Evolutionary conservation across 2,329 filamentous ascomycete species (phyloP).

Genomic region (Arthroderma sp.): DNA sequence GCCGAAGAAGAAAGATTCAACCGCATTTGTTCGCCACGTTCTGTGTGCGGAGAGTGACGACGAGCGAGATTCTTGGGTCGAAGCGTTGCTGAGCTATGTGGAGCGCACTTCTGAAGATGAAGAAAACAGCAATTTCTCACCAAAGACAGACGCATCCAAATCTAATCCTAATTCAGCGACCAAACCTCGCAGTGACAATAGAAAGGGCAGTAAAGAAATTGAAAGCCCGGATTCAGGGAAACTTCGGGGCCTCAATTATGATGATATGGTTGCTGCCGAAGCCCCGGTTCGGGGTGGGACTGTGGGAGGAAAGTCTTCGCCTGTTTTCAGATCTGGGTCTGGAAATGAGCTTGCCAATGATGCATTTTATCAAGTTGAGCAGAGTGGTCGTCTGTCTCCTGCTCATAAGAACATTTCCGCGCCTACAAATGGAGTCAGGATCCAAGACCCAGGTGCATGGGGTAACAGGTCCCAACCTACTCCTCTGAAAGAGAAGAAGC

Average conservation of each 20-base stretch:
- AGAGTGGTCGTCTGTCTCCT: constrained; percentile 19
- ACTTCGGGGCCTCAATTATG: constrained; percentile 41
- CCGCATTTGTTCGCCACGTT: constrained; percentile 78
- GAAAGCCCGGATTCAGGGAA: constrained; percentile 24
- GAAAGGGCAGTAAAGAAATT: constrained; percentile 20
- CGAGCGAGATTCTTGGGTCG: constrained; percentile 89
- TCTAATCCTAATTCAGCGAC: constrained; percentile 5
- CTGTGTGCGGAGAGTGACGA: constrained; percentile 88
- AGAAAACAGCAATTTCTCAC: constrained; percentile 15
- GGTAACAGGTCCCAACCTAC: constrained; percentile 52
- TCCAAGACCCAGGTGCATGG: constrained; percentile 72
- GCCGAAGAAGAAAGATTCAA: constrained; percentile 90
- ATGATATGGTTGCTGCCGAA: constrained; percentile 44
- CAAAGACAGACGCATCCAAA: constrained; percentile 12
- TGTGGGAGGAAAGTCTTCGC: constrained; percentile 23
- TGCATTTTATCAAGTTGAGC: constrained; percentile 18
- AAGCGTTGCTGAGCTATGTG: constrained; percentile 77
- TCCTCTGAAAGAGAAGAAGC: constrained; percentile 67
- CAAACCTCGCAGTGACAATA: constrained; percentile 12
- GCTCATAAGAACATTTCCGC: constrained; percentile 56
- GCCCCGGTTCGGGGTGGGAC: constrained; percentile 40
- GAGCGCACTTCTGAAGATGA: constrained; percentile 47
- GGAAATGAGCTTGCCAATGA: constrained; percentile 17
- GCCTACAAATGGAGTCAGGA: constrained; percentile 70
- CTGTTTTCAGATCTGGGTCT: constrained; percentile 16